These are phyloP conservation scores for Pichia sp. DNA, from an alignment of 1,139 yeast species.

Conservation along the genomic window DNA sequence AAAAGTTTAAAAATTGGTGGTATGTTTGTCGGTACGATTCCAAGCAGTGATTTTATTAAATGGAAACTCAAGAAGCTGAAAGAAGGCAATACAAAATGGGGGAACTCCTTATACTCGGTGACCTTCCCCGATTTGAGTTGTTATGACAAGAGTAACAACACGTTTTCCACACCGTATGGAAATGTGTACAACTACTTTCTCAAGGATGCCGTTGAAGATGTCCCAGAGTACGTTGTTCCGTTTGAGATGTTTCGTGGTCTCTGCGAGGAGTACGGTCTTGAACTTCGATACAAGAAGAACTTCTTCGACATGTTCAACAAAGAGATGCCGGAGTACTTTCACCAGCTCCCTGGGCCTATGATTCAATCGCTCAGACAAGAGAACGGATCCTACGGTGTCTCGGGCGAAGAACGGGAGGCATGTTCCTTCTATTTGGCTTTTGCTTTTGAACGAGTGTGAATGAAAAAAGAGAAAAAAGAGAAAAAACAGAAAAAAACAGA, in stretches of 20 bases:
- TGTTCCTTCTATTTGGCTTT: conserved; percentile 75
- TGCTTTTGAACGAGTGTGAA: conserved; percentile 46
- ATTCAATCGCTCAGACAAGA: conserved; percentile 62
- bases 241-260: conserved; percentile 77
- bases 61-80: conserved; percentile 49
- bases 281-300: conserved; percentile 64
- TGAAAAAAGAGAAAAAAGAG: neutral
- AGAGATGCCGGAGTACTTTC: conserved; percentile 63
- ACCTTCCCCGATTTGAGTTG: conserved; percentile 49
- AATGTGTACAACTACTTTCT: conserved; percentile 75
- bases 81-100: conserved; percentile 61
- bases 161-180: conserved; percentile 73
- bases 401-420: conserved; percentile 89
- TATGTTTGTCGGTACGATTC: conserved; percentile 84
- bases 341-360: conserved; percentile 54
- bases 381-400: conserved; percentile 82
- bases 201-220: conserved; percentile 91
- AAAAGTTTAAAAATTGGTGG: conserved; percentile 77
- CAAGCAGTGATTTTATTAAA: conserved; percentile 79
- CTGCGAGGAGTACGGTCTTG: conserved; percentile 78
- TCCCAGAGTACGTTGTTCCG: conserved; percentile 97
- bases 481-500: neutral
- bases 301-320: conserved; percentile 79
- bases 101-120: conserved; percentile 76
- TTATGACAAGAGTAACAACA: conserved; percentile 56